Conservation (phyloP, 768 basidiomycete species). For the Mycena filopes region DNA sequence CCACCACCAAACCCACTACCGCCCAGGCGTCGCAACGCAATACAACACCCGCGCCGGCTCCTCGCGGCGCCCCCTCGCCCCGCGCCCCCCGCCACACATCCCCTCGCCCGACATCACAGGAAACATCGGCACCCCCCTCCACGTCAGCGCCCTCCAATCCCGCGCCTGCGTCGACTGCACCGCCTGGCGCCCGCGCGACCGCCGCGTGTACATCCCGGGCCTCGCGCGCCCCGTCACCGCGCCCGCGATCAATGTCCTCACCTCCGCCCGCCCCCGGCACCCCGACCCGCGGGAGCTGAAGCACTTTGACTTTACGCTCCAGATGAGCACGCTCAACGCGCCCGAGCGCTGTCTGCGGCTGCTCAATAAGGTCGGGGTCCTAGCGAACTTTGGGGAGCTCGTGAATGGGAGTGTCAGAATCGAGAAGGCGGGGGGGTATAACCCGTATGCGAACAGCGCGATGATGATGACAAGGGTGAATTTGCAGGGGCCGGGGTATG, state of each 20-base stretch:
- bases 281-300: not conserved
- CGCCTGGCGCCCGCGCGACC: no score
- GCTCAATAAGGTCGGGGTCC: not conserved
- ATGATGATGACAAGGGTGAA: conserved; percentile 1
- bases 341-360: not conserved
- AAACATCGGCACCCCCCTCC: conserved; percentile 1
- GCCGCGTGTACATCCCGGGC: no score
- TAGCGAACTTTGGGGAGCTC: conserved; percentile 1
- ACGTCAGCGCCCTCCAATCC: not conserved
- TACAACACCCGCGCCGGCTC: not conserved
- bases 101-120: not conserved
- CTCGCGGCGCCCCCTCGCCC: not conserved
- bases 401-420: not conserved
- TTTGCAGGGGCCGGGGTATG: not conserved
- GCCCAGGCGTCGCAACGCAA: not conserved
- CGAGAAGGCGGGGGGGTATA: not conserved
- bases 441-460: not conserved
- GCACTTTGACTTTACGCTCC: conserved; percentile 5
- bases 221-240: no score
- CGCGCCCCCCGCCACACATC: not conserved
- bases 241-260: conserved; percentile 13
- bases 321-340: not conserved
- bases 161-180: not conserved
- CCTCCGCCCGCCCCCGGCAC: not conserved
- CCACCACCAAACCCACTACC: not conserved